Evolutionary conservation across 2,329 filamentous ascomycete genomes (phyloP), one percentile per base, ranked within the genome.

Genomic region (Chrysoporthe deuterocubensis): DNA sequence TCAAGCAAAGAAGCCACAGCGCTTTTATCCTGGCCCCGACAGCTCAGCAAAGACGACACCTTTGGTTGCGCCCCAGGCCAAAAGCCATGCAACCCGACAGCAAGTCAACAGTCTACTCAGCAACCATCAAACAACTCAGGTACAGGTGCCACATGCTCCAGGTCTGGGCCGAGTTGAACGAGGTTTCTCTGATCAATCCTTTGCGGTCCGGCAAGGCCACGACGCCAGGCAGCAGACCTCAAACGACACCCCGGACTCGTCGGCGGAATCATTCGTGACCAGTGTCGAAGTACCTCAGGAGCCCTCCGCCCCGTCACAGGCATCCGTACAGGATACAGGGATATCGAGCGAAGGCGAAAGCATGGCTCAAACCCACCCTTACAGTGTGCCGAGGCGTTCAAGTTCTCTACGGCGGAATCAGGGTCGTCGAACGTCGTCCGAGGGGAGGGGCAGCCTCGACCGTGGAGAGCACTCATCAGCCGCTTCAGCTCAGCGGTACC

Each of bases 1-100:
- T 4, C 52, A 69, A 44, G 69, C 67, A 37, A 69, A 65, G 52
- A 66, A 67, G 34, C 69, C 67, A 11, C 67, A 62, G 16, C 61
- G 64, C 13, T 69, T 69, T 21, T 65, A 70, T 18, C 66, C 69
- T 16, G 59, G 16, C n/a, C 26, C 46, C 26, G 46, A 46, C 18
- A 52, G 13, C 16, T 26, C 34, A 37, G 44, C 32, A 34, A 43
- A 40, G n/a, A 21, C 61, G 13, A n/a, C 60, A 26, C 42, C 66
- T 4, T 32, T 60, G 7, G 50, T 8, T n/a, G 56, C 48, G 16
- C 63, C 64, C 14, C 18, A 21, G 13, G 32, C 56, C 14, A 62
- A 42, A 48, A 63, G 61, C 13, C 60, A 54, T 18, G n/a, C 57
- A 14, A 44, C 44, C 2, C 56, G 54, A n/a, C 50, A 62, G 18